A percentile compares a stretch with the other conserved stretches of the same genome.
Evolutionary conservation across 2,329 filamentous ascomycete genomes (phyloP).

Genomic region (Botryosphaeria dothidea): DNA sequence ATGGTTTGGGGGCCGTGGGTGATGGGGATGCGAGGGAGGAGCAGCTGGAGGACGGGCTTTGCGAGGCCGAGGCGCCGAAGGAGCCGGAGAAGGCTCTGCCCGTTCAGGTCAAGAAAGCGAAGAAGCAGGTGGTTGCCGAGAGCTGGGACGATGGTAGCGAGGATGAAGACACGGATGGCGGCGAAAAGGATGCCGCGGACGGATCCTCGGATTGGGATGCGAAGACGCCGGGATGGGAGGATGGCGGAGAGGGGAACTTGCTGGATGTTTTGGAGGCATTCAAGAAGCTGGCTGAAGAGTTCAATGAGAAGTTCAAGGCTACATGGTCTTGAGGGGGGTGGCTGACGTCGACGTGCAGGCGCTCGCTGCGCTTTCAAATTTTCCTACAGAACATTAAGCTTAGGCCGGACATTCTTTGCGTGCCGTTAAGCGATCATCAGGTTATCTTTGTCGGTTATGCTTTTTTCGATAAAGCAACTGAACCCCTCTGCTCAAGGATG

Average conservation of each 20-base stretch:
- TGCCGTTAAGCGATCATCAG: too few species aligned
- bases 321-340: constrained; percentile 57
- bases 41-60: constrained; percentile 51
- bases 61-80: constrained; percentile 42
- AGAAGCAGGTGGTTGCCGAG: constrained; percentile 36
- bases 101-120: constrained; percentile 35
- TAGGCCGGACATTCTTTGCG: too few species aligned
- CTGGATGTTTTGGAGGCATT: constrained; percentile 62
- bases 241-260: constrained; percentile 49
- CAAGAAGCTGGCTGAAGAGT: constrained; percentile 57
- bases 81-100: constrained; percentile 25
- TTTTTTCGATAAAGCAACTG: too few species aligned
- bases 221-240: constrained; percentile 41
- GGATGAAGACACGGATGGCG: constrained; percentile 35
- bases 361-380: too few species aligned
- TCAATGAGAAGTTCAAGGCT: constrained; percentile 64
- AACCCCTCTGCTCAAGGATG: too few species aligned
- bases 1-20: constrained; percentile 55
- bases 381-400: too few species aligned
- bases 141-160: constrained; percentile 46
- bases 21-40: constrained; percentile 25
- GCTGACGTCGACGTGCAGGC: too few species aligned
- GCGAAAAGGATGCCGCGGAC: not conserved
- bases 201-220: not conserved
- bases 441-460: too few species aligned